A percentile compares a stretch with the other conserved stretches of the same genome.
These are phyloP conservation scores for Aspergillus aculeatus DNA, from an alignment of 2,329 filamentous ascomycete species.

Conservation along the genomic window DNA sequence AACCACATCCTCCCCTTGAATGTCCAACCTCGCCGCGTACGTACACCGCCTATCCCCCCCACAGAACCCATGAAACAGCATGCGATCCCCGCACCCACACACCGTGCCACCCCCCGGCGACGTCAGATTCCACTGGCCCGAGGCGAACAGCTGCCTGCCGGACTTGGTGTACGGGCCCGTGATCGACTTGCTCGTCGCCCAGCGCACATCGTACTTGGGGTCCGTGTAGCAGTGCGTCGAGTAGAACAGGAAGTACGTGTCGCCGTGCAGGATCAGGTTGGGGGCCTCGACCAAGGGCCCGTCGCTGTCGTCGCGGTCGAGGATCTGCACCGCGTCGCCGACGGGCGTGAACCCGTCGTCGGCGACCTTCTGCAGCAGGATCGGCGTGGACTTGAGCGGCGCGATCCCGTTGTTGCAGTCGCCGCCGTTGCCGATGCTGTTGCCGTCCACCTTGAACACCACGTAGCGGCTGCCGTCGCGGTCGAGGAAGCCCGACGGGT, in stretches of 20 bases:
- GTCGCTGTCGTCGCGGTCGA: constrained; percentile 63
- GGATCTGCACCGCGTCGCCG: constrained; percentile 55
- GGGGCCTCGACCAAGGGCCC: constrained; percentile 65
- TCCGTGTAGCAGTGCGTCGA: constrained; percentile 60
- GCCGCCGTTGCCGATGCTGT: constrained; percentile 51
- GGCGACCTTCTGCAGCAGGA: constrained; percentile 42
- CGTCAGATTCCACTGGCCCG: constrained; percentile 29
- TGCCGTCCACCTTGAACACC: constrained; percentile 67
- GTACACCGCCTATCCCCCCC: constrained; percentile 27
- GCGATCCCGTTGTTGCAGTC: constrained; percentile 48
- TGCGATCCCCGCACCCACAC: constrained; percentile 30
- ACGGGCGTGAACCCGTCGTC: constrained; percentile 53
- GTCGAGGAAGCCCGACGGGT: constrained; percentile 61
- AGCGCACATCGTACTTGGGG: constrained; percentile 55
- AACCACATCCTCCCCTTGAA: constrained; percentile 19
- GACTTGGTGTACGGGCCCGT: constrained; percentile 36
- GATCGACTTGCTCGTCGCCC: constrained; percentile 46
- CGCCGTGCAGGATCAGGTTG: constrained; percentile 46
- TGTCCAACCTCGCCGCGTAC: constrained; percentile 29
- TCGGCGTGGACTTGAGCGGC: constrained; percentile 37
- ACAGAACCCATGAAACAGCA: constrained; percentile 37
- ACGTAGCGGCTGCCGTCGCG: constrained; percentile 56
- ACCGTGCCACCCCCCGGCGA: constrained; percentile 36
- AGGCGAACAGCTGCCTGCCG: constrained; percentile 34
- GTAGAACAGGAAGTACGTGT: constrained; percentile 61